Conservation (phyloP, 495 filamentous ascomycete genomes). For the Lasiosphaeriaceae sp. region DNA sequence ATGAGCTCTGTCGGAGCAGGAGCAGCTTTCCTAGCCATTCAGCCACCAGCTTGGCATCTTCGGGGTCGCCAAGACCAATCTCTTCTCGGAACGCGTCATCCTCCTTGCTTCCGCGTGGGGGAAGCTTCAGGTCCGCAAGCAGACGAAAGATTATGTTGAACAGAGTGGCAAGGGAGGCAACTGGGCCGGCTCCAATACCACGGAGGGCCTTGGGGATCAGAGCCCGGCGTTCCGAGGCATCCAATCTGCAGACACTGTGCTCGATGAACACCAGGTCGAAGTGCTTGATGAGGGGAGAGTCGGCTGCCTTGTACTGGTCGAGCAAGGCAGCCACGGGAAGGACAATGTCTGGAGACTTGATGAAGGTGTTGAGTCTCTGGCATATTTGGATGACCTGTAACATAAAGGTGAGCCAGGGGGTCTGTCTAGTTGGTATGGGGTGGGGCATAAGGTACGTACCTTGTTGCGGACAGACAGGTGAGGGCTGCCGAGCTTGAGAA, state of each 20-base stretch:
- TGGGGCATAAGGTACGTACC: constrained; percentile 39
- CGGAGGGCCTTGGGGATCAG: constrained; percentile 69
- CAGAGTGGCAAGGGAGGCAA: constrained; percentile 63
- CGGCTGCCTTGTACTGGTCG: constrained; percentile 80
- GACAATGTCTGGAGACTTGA: constrained; percentile 53
- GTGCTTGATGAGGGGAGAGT: constrained; percentile 70
- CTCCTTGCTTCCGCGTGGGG: constrained; percentile 70
- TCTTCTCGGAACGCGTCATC: constrained; percentile 63
- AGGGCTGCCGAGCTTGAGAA: constrained; percentile 80
- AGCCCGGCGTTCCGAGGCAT: constrained; percentile 42
- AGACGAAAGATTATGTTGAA: constrained; percentile 83
- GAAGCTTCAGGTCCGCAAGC: constrained; percentile 66
- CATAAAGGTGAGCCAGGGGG: not conserved
- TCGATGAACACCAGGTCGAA: constrained; percentile 89
- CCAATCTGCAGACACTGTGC: constrained; percentile 73
- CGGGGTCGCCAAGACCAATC: constrained; percentile 57
- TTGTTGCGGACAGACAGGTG: constrained; percentile 80
- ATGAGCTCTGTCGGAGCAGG: constrained; percentile 51
- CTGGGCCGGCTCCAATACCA: constrained; percentile 66
- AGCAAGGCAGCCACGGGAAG: constrained; percentile 79
- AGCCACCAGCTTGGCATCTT: constrained; percentile 72
- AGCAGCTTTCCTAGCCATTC: constrained; percentile 76
- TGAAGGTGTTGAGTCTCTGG: constrained; percentile 53
- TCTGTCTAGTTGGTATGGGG: too few species aligned
- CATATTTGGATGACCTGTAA: constrained; percentile 63